These are phyloP conservation scores for Piper longum DNA, from an alignment of 164 flowering plant genomes.

Conservation along the genomic window DNA sequence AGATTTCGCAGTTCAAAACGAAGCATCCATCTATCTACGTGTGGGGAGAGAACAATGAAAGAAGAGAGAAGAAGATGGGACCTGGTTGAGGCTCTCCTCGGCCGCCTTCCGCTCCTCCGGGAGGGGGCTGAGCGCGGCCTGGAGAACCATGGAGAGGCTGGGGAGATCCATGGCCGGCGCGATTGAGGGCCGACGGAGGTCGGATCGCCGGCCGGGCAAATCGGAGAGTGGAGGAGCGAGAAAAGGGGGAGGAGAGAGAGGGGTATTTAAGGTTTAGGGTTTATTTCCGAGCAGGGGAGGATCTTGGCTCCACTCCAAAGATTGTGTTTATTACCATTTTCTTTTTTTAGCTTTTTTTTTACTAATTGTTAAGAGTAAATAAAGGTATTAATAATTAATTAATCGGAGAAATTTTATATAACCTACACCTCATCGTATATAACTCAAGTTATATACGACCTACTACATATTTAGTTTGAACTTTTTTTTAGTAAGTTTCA, in stretches of 20 bases:
- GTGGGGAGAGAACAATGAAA: not conserved
- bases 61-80: constrained; percentile 4
- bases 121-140: constrained; percentile 86
- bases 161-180: constrained; percentile 63
- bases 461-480: no score
- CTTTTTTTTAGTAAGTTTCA: no score
- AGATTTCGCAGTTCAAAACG: no score
- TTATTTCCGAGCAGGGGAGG: not conserved
- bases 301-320: no score
- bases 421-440: no score
- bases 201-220: not conserved
- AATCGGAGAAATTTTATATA: no score
- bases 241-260: not conserved
- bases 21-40: no score
- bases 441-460: no score
- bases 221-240: not conserved
- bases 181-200: not conserved
- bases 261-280: not conserved
- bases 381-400: no score
- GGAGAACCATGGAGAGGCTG: constrained; percentile 54
- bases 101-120: constrained; percentile 85
- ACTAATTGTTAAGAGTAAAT: no score
- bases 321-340: no score
- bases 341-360: no score
- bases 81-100: constrained; percentile 88